Conservation (phyloP, 2,329 filamentous ascomycete species). For the Scytalidium lignicola region DNA sequence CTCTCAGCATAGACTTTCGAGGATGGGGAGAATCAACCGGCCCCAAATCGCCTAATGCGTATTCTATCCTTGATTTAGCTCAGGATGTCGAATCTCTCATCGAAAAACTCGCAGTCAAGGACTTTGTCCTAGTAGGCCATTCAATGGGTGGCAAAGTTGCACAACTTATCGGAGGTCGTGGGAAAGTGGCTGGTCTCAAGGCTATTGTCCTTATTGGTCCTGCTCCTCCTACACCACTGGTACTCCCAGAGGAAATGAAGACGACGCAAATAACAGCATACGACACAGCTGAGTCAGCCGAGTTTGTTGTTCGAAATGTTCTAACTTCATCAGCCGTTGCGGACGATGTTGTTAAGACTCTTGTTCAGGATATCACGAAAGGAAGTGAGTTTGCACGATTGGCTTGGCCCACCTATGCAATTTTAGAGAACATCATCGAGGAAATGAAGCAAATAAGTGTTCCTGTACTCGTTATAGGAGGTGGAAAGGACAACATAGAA, state of each 20-base stretch:
- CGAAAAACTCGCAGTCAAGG: slow-evolving; percentile 8
- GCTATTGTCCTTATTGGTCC: slow-evolving; percentile 32
- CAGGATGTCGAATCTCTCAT: slow-evolving; percentile 19
- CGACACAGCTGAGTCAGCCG: slow-evolving; percentile 20
- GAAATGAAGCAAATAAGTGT: slow-evolving; percentile 14
- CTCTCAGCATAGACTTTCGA: slow-evolving; percentile 28
- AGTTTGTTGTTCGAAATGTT: slow-evolving; percentile 29
- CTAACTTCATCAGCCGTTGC: slow-evolving; percentile 19
- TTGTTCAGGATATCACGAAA: slow-evolving; percentile 25
- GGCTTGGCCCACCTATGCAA: slow-evolving; percentile 31
- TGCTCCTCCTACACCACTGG: slow-evolving; percentile 28
- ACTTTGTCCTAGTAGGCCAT: slow-evolving; percentile 31
- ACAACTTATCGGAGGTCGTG: slow-evolving; percentile 17
- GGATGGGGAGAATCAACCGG: slow-evolving; percentile 33
- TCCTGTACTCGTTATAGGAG: slow-evolving; percentile 24
- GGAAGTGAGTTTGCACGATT: slow-evolving; percentile 26
- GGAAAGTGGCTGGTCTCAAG: slow-evolving; percentile 8
- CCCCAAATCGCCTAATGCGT: slow-evolving; percentile 19
- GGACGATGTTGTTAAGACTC: slow-evolving; percentile 5
- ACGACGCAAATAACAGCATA: slow-evolving; percentile 31
- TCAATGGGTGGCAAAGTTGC: slow-evolving; percentile 37
- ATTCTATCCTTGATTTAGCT: slow-evolving; percentile 26
- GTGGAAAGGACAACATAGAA: slow-evolving; percentile 30
- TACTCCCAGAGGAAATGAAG: slow-evolving; percentile 28
- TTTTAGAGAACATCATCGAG: slow-evolving; percentile 28